Base-by-base conservation (phyloP, 768 basidiomycete genomes). In the Russula virescens region DNA sequence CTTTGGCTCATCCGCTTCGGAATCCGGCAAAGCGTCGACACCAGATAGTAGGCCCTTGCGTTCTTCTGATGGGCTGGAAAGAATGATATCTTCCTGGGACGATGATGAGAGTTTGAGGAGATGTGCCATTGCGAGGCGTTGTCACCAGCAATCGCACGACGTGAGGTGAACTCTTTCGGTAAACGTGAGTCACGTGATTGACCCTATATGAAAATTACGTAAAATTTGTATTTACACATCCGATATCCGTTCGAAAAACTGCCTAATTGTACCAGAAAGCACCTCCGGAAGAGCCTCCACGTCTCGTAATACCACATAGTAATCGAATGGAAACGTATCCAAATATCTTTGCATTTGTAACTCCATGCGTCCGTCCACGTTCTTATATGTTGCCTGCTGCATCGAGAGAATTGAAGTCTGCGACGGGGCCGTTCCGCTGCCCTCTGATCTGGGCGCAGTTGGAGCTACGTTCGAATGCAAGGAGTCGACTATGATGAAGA, bases 251-350 rank as follows among this genome's bases (percentile, higher is more conserved):
- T 93, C 90, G 67, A 94, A 93, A 72, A 94, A 99, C 73, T 98
- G 94, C 70, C 90, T 88, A 63, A 99, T 75, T 2, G 93, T 97
- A 51, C 86, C 85, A 23, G 90, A 81, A 67, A 99, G 76, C 14
- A 97, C 91, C 59, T 94, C 90, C 3, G 97, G 96, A 42, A 99
- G 75, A 19, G 92, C 87, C 73, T 96, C 94, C 48, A 96, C 92
- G 66, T 89, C 83, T 62, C 94, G 78, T 55, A 99, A 73, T n/a
- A 99, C 87, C 52, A 98, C 88, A 68, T 94, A 98, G 71, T 95
- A 96, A 75, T 98, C 93, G 76, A 98, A 98, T 0, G 97, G 97
- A 82, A 98, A 98, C 3, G 92, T 87, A 71, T 98, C 96, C 68
- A 98, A 75, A 72, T 99, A 98, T 52, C 92, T 84, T 69, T 88